Evolutionary conservation across 1,139 yeast species (phyloP).

Genomic region (Komagataea norvegica): DNA sequence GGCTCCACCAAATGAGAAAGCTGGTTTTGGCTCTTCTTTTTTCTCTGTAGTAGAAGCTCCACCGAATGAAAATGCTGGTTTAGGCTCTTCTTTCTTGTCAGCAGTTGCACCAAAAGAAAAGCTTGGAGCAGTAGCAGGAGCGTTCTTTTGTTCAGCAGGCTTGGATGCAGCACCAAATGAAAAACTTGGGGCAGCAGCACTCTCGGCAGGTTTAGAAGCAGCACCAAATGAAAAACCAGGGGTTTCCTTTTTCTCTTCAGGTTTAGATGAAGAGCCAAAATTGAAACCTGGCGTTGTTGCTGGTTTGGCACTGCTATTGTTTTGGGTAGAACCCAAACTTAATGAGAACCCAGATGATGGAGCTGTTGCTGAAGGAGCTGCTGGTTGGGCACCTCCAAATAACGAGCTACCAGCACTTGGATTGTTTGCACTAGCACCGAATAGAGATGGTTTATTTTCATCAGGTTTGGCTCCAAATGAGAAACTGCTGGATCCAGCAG

Average conservation of each 20-base stretch:
- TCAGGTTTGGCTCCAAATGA: no score
- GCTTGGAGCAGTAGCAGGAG: conserved; percentile 8
- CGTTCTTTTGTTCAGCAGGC: conserved; percentile 26
- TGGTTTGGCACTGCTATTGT: conserved; percentile 10
- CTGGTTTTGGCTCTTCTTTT: conserved; percentile 7
- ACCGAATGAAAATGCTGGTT: conserved; percentile 6
- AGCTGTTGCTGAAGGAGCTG: conserved; percentile 5
- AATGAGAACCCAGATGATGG: neutral
- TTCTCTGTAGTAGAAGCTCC: conserved; percentile 3
- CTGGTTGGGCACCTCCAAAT: conserved; percentile 28
- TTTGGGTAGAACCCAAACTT: neutral
- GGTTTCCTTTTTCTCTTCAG: conserved; percentile 7
- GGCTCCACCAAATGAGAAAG: conserved; percentile 12
- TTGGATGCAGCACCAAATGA: conserved; percentile 24
- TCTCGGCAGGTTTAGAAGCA: neutral
- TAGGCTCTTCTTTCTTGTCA: conserved; percentile 6
- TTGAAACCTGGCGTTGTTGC: conserved; percentile 10
- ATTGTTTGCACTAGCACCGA: no score
- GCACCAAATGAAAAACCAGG: neutral
- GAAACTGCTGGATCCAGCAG: no score
- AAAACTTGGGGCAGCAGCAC: no score
- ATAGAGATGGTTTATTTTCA: conserved; percentile 26
- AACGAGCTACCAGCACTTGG: no score
- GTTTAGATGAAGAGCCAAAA: no score
- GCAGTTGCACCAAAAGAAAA: conserved; percentile 19